Percentiles rank a stretch among this genome's conserved stretches.
Conservation (phyloP, 179 eudicot species). For the Drosera spatulata region DNA sequence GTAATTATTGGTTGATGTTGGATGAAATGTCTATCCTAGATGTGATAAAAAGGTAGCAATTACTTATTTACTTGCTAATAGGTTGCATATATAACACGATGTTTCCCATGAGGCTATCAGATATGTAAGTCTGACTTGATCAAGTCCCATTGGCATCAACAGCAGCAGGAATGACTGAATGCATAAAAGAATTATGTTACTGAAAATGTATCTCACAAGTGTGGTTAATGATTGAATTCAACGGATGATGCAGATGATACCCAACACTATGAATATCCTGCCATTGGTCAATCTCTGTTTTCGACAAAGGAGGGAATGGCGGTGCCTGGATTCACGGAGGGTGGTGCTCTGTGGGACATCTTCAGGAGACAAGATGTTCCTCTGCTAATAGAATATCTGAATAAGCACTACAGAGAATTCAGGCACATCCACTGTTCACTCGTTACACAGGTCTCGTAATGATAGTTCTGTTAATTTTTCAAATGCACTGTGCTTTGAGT, state of each 20-base stretch:
- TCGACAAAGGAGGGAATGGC: constrained; percentile 1
- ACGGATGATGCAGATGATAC: not conserved
- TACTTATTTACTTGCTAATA: too few species aligned
- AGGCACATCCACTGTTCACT: constrained; percentile 41
- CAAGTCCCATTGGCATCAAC: too few species aligned
- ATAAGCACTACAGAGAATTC: constrained; percentile 47
- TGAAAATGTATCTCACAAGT: too few species aligned
- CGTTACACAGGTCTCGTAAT: constrained; percentile 27
- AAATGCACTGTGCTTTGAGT: not conserved
- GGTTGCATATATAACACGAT: too few species aligned
- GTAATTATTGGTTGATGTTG: too few species aligned
- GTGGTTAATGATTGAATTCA: too few species aligned
- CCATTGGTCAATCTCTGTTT: not conserved
- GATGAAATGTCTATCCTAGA: too few species aligned
- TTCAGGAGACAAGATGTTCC: constrained; percentile 63
- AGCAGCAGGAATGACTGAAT: too few species aligned
- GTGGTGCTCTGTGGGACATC: constrained; percentile 77
- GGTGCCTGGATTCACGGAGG: constrained; percentile 9
- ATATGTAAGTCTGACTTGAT: too few species aligned
- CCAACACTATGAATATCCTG: not conserved
- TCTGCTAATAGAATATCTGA: constrained; percentile 52
- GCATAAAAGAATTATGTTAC: too few species aligned
- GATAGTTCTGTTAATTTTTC: not conserved
- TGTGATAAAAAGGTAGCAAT: too few species aligned
- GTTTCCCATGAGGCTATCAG: too few species aligned